Base-by-base conservation (phyloP, 2,329 filamentous ascomycete genomes). In the Cladosporium sp. region DNA sequence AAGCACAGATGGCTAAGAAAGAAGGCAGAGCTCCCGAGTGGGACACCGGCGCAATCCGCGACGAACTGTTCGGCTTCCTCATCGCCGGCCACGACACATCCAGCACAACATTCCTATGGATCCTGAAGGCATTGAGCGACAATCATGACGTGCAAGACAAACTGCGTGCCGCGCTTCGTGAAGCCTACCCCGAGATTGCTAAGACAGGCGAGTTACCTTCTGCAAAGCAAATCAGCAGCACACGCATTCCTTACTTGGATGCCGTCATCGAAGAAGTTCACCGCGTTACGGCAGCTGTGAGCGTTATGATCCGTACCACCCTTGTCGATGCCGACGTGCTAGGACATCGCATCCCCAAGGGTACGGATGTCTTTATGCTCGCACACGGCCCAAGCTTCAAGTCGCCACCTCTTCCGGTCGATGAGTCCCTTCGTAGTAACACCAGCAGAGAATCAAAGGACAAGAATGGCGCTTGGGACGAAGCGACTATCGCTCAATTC, bases 21-120 rank as follows among this genome's bases (percentile, higher is more conserved):
- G 69, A 71, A 35, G 68, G 66, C 2, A 57, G 65, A 8, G n/a
- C 53, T 28, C 64, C 68, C 1, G 20, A 65, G 10, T 68, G 60
- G 49, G 28, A 65, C 34, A 59, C 69, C 64, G 63, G 59, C 62
- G 64, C 58, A 4, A 60, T 62, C 10, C 58, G 54, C 15, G 60
- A 64, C 40, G 63, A 74, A 62, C 58, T 73, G 1, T 71, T 70
- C 36, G 71, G 68, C 2, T 71, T 72, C 58, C 59, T 73, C 2
- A 58, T 74, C n/a, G 72, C 74, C n/a, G 78, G 76, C 10, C 74
- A 78, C 58, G 77, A 80, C 48, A 79, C 77, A 0, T 78, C 74
- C 0, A 69, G 73, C 10, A 76, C 72, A 7, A 74, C 74, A 0
- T 61, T 78, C 0, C 60, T 61, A 34, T 78, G 77, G 76, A 69